These are phyloP conservation scores for Talaromyces islandicus DNA, from an alignment of 2,329 filamentous ascomycete species.

Conservation along the genomic window DNA sequence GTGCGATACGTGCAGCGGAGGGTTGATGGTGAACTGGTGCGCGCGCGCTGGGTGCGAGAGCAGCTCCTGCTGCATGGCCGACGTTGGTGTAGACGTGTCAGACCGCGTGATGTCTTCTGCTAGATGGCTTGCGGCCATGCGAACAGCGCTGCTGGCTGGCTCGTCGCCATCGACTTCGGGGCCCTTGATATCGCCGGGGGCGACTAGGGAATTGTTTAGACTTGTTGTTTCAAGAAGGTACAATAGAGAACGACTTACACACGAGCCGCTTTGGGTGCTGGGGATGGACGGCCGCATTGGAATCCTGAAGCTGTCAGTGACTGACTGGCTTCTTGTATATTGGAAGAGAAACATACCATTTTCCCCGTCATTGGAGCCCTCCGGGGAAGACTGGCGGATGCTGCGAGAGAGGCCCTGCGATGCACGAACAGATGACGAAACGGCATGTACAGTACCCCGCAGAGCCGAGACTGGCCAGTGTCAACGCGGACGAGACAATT, in stretches of 20 bases:
- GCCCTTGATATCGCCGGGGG: slow-evolving; percentile 35
- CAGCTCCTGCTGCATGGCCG: slow-evolving; percentile 26
- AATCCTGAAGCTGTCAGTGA: neutral
- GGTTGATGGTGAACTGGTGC: slow-evolving; percentile 39
- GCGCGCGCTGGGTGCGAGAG: slow-evolving; percentile 34
- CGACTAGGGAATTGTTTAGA: slow-evolving; percentile 23
- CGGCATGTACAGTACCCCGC: neutral
- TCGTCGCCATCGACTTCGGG: slow-evolving; percentile 12
- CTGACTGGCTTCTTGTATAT: neutral
- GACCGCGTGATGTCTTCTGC: slow-evolving; percentile 18
- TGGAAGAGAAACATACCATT: neutral
- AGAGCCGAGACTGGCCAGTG: neutral
- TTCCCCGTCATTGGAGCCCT: neutral
- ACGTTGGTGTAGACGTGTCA: slow-evolving; percentile 30
- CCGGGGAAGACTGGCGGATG: neutral
- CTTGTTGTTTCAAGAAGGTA: neutral
- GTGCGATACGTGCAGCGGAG: slow-evolving; percentile 35
- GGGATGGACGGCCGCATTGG: neutral
- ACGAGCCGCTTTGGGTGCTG: slow-evolving; percentile 36
- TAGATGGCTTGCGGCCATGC: slow-evolving; percentile 3
- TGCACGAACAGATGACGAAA: neutral
- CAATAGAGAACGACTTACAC: slow-evolving; percentile 21
- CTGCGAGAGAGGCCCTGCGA: neutral
- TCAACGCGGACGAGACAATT: neutral
- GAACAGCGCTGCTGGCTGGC: neutral